Conservation (phyloP, 805 yeast species). For the Sugiyamaella americana region DNA sequence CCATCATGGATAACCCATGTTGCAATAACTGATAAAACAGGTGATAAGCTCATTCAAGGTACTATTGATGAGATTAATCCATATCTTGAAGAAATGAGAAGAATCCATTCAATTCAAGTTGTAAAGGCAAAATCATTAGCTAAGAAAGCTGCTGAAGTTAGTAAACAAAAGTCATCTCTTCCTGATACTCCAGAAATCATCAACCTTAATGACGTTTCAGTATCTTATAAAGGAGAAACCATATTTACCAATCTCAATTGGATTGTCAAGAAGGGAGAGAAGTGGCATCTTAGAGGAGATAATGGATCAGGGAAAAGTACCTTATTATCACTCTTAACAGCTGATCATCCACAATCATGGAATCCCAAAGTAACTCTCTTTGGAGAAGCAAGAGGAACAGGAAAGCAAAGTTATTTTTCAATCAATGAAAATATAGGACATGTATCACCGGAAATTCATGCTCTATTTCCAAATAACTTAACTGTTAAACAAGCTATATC, state of each 20-base stretch:
- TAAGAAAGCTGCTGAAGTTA: conserved; percentile 3
- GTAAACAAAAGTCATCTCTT: background rate
- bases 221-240: conserved; percentile 57
- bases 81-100: conserved; percentile 23
- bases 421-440: conserved; percentile 77
- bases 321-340: conserved; percentile 70
- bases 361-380: conserved; percentile 56
- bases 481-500: conserved; percentile 53
- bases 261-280: conserved; percentile 63
- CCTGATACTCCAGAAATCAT: conserved; percentile 29
- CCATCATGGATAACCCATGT: conserved; percentile 79
- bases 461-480: conserved; percentile 61
- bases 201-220: conserved; percentile 56
- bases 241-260: conserved; percentile 58
- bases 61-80: conserved; percentile 27
- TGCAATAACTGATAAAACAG: conserved; percentile 46
- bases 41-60: conserved; percentile 53
- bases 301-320: conserved; percentile 96
- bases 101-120: conserved; percentile 18
- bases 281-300: conserved; percentile 84
- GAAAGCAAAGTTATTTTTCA: conserved; percentile 67
- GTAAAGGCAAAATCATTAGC: conserved; percentile 5
- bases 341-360: conserved; percentile 98
- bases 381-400: conserved; percentile 66
- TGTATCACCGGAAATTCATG: conserved; percentile 88